Conservation (phyloP, 768 basidiomycete genomes). For the Trichaptum fuscoviolaceum region DNA sequence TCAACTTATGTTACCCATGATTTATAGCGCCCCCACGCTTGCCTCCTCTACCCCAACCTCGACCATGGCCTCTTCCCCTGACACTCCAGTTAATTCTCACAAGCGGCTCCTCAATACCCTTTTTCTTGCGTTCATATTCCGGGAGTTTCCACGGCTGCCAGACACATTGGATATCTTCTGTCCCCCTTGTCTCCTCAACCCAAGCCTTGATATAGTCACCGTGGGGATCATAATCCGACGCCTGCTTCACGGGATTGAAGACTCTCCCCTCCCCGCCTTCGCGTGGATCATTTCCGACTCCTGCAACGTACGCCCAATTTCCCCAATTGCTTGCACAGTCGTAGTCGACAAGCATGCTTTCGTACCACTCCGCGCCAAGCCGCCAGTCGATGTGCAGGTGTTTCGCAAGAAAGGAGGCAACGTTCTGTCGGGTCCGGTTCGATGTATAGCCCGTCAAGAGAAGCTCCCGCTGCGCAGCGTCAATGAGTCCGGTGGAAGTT, state of each 20-base stretch:
- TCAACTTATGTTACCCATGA: constrained; percentile 41
- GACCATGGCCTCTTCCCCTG: constrained; percentile 32
- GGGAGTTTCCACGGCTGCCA: constrained; percentile 28
- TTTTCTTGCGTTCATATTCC: constrained; percentile 15
- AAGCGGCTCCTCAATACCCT: neutral
- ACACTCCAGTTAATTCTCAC: neutral
- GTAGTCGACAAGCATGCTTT: constrained; percentile 33
- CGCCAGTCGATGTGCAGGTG: constrained; percentile 39
- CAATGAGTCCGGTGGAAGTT: constrained; percentile 37
- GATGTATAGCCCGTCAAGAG: constrained; percentile 32
- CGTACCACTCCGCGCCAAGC: constrained; percentile 41
- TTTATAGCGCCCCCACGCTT: constrained; percentile 40
- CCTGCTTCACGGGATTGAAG: constrained; percentile 24
- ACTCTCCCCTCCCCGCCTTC: constrained; percentile 36
- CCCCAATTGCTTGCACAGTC: constrained; percentile 19
- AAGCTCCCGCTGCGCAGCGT: constrained; percentile 34
- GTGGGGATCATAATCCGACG: constrained; percentile 44
- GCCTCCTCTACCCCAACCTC: constrained; percentile 51
- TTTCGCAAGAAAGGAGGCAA: constrained; percentile 35
- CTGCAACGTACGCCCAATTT: constrained; percentile 37
- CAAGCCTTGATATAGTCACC: constrained; percentile 39
- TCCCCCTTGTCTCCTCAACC: constrained; percentile 28
- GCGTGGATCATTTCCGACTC: constrained; percentile 48
- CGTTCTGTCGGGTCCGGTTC: constrained; percentile 40
- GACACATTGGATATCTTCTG: constrained; percentile 31